Percentiles rank a stretch among this genome's conserved stretches.
These are phyloP conservation scores for Spatholobus suberectus DNA, from an alignment of 306 rosid genomes.

Conservation along the genomic window DNA sequence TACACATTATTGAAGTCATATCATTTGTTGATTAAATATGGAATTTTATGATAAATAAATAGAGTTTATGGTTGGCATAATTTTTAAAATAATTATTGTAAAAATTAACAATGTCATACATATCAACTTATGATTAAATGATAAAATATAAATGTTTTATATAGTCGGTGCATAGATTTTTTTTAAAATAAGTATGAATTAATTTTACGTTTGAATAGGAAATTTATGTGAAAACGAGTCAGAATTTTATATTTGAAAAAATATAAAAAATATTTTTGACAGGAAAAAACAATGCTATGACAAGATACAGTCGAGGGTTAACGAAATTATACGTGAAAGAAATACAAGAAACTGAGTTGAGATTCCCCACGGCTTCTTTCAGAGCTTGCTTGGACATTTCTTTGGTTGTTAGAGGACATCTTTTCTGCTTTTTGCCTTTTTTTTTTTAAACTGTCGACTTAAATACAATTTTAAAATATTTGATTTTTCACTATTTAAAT, in stretches of 20 bases:
- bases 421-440: background rate
- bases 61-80: too few relatives aligned
- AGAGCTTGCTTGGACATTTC: background rate
- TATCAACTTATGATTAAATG: too few relatives aligned
- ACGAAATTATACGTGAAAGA: background rate
- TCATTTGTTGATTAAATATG: background rate
- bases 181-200: background rate
- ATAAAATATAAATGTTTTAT: too few relatives aligned
- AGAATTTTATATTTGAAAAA: background rate
- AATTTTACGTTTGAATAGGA: background rate
- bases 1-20: background rate
- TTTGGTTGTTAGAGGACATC: background rate
- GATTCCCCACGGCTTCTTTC: background rate
- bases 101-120: too few relatives aligned
- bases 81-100: too few relatives aligned
- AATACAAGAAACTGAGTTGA: background rate
- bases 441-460: background rate
- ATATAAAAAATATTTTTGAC: background rate
- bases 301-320: background rate
- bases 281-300: background rate
- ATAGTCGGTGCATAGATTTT: too few relatives aligned
- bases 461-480: too few relatives aligned
- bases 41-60: too few relatives aligned
- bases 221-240: background rate
- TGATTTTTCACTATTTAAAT: too few relatives aligned